Evolutionary conservation across 768 basidiomycete species (phyloP).

Genomic region (Butyriboletus loyo): DNA sequence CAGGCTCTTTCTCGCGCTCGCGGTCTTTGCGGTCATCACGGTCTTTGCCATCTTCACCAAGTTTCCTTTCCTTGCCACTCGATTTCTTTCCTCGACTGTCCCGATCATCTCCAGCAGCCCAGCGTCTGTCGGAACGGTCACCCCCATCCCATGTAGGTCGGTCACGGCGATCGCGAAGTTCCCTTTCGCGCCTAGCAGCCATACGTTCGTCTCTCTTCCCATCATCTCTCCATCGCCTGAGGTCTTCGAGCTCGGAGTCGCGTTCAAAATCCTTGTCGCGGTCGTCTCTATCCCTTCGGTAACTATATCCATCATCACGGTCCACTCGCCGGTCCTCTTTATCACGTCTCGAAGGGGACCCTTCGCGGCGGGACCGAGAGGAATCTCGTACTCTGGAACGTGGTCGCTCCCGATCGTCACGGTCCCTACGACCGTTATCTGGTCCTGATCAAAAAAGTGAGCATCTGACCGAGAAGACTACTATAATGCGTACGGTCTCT

Average conservation of each 20-base stretch:
- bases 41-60: slow-evolving; percentile 45
- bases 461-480: neutral
- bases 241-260: slow-evolving; percentile 59
- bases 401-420: slow-evolving; percentile 60
- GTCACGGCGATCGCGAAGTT: slow-evolving; percentile 45
- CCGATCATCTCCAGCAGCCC: slow-evolving; percentile 65
- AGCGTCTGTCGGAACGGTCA: slow-evolving; percentile 48
- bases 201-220: slow-evolving; percentile 77
- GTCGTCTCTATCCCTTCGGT: slow-evolving; percentile 35
- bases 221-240: slow-evolving; percentile 79
- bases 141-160: slow-evolving; percentile 47
- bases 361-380: slow-evolving; percentile 58
- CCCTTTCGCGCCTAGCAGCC: slow-evolving; percentile 56
- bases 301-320: slow-evolving; percentile 27
- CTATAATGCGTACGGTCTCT: slow-evolving; percentile 53
- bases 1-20: slow-evolving; percentile 79
- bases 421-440: slow-evolving; percentile 54
- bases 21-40: slow-evolving; percentile 50
- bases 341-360: slow-evolving; percentile 52
- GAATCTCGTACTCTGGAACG: slow-evolving; percentile 64
- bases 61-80: slow-evolving; percentile 57
- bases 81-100: slow-evolving; percentile 61
- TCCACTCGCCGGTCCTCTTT: slow-evolving; percentile 37
- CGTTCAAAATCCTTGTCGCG: slow-evolving; percentile 43
- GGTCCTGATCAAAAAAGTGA: slow-evolving; percentile 37